A percentile compares a stretch with the other conserved stretches of the same genome.
These are phyloP conservation scores for Paramarasmius palmivorus DNA, from an alignment of 1,284 basidiomycete species.

Conservation along the genomic window DNA sequence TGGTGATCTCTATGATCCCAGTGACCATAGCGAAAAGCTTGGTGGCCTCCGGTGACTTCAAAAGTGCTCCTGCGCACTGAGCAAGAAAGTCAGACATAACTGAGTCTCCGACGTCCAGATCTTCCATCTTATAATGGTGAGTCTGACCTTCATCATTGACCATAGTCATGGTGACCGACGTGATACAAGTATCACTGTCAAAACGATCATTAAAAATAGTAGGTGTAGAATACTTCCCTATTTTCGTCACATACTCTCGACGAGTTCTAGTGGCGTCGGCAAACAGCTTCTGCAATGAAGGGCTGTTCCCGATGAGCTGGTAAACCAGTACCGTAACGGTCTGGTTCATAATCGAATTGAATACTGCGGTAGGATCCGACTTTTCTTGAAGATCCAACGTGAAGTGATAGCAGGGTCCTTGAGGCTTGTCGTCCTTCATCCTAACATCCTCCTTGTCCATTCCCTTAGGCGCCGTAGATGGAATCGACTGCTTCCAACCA, in stretches of 20 bases:
- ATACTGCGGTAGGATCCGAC: slow-evolving; percentile 4
- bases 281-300: slow-evolving; percentile 1
- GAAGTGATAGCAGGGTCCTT: slow-evolving; percentile 9
- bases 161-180: too few relatives aligned
- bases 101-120: too few relatives aligned
- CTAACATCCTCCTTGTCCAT: slow-evolving; percentile 8
- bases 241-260: slow-evolving; percentile 1
- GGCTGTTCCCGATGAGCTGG: slow-evolving; percentile 8
- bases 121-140: too few relatives aligned
- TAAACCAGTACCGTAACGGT: slow-evolving; percentile 1
- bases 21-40: slow-evolving; percentile 13
- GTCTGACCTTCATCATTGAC: too few relatives aligned
- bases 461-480: not conserved
- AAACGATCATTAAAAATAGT: too few relatives aligned
- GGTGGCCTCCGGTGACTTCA: not conserved
- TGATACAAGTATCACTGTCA: too few relatives aligned
- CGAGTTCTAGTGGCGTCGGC: not conserved
- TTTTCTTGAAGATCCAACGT: slow-evolving; percentile 14
- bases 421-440: slow-evolving; percentile 12
- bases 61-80: not conserved
- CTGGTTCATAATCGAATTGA: slow-evolving; percentile 3
- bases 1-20: slow-evolving; percentile 4
- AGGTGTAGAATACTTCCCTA: not conserved
- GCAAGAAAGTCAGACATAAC: too few relatives aligned
- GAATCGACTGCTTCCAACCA: slow-evolving; percentile 7